Percentiles rank a stretch among this genome's conserved stretches.
These are phyloP conservation scores for Coniochaeta hoffmannii DNA, from an alignment of 2,329 filamentous ascomycete genomes.

Conservation along the genomic window DNA sequence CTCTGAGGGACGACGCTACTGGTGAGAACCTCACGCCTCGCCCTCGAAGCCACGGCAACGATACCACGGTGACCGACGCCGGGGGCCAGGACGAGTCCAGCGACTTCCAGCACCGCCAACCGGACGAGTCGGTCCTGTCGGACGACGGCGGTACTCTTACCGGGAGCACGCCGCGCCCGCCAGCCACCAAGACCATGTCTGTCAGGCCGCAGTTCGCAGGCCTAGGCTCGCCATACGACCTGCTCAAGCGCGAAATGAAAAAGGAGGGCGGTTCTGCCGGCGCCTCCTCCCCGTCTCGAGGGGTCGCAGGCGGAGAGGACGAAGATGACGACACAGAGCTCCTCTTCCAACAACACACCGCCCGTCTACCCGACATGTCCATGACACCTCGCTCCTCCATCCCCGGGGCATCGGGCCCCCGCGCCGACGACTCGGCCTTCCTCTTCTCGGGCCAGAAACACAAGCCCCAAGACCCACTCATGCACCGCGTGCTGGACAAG, in stretches of 20 bases:
- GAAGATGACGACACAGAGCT: constrained; percentile 35
- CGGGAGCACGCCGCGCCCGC: constrained; percentile 60
- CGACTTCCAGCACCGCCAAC: constrained; percentile 17
- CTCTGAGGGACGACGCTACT: constrained; percentile 49
- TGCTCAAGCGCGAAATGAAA: constrained; percentile 59
- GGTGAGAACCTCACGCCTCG: constrained; percentile 24
- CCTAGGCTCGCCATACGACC: constrained; percentile 71
- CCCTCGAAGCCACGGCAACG: constrained; percentile 26
- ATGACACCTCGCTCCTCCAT: constrained; percentile 54
- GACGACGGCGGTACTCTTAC: constrained; percentile 50
- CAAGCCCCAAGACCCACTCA: constrained; percentile 61
- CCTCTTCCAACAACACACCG: constrained; percentile 43
- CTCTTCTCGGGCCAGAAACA: constrained; percentile 15
- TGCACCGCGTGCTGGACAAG: constrained; percentile 91
- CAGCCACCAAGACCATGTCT: constrained; percentile 39
- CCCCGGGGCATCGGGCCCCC: constrained; percentile 30
- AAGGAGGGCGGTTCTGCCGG: constrained; percentile 17
- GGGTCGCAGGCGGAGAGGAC: constrained; percentile 23
- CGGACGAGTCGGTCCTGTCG: constrained; percentile 62
- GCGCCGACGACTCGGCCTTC: constrained; percentile 16
- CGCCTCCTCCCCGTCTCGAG: constrained; percentile 14
- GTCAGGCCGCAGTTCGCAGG: constrained; percentile 48
- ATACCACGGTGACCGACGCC: constrained; percentile 30
- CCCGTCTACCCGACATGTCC: constrained; percentile 53
- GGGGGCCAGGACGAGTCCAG: constrained; percentile 14